Base-by-base conservation (phyloP, 768 basidiomycete species). In the Polyporus arcularius region DNA sequence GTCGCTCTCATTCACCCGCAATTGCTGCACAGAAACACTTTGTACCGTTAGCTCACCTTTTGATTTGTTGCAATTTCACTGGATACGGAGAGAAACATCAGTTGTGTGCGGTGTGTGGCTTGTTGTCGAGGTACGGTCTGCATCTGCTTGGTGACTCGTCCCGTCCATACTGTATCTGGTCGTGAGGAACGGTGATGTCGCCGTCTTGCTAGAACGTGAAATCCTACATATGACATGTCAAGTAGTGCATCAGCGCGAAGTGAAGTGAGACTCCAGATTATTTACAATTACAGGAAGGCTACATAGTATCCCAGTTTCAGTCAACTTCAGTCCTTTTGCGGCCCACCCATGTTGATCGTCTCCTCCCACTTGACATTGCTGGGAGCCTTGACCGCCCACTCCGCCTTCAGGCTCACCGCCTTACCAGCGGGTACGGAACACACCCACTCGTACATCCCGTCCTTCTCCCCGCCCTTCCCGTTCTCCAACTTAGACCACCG, bases 391-490 rank as follows among this genome's bases (percentile, higher is more conserved):
- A 85, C 74, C 61, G 85, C 85, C 80, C 83, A 87, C 61, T 79
- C 74, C 0, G 80, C 75, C 50, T 79, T 74, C 21, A 86, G 64
- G n/a, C 70, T 69, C 14, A 81, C 71, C 65, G 77, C 78, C 53
- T 72, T 74, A 16, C 78, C 80, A 16, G 73, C 75, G 14, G 72
- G 77, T 32, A 85, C 70, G 30, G 69, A 75, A 70, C 78, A 74
- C 57, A 71, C 73, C 84, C 84, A 87, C 67, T 84, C 82, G 65
- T 82, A 80, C 59, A 74, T 76, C 1, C 86, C 86, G 51, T 84
- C 80, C 72, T 82, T 81, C 72, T 81, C 78, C 0, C 80, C 83
- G 5, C 78, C 78, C 61, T 78, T 79, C 54, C 77, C 78, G 65
- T 80, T 77, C 2, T 74, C 74, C 7, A 71, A 61, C 46, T 74